phyloP scores from a whole-genome alignment of 305 asterid species.

The Rubia tinctorum region DNA sequence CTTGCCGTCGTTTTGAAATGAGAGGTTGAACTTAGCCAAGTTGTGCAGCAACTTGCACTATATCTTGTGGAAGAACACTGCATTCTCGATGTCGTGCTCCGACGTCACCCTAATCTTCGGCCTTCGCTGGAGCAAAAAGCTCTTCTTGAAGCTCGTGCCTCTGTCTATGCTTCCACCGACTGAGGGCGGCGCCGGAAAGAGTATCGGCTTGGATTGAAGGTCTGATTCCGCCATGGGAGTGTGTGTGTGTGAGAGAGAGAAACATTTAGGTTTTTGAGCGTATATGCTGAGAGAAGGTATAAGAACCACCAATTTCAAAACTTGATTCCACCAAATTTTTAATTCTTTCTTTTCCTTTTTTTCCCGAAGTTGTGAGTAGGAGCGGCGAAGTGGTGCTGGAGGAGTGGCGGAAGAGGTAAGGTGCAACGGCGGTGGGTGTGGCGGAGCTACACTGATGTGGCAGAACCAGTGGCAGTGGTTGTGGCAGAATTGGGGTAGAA shows the following conservation, averaged over 20 bases:
- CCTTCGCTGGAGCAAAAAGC: slow-evolving; percentile 27
- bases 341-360: neutral
- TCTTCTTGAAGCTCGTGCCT: slow-evolving; percentile 20
- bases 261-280: slow-evolving; percentile 8
- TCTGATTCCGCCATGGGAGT: slow-evolving; percentile 13
- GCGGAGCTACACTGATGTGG: too few species aligned
- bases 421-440: too few species aligned
- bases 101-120: slow-evolving; percentile 81
- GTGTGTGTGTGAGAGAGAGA: neutral
- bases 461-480: too few species aligned
- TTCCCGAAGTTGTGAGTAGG: too few species aligned
- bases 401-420: too few species aligned
- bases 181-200: slow-evolving; percentile 14
- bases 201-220: neutral
- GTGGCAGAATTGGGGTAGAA: too few species aligned
- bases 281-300: slow-evolving; percentile 7
- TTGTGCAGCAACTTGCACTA: slow-evolving; percentile 73
- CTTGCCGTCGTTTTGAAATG: slow-evolving; percentile 64
- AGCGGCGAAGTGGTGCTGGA: too few species aligned
- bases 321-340: too few species aligned
- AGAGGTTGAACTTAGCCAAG: slow-evolving; percentile 63
- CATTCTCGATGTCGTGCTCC: slow-evolving; percentile 85
- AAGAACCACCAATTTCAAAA: neutral
- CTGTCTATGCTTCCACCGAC: slow-evolving; percentile 18
- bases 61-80: slow-evolving; percentile 62